Conservation (phyloP, 192 early-diverging fungal genomes). For the Coemansia sp. region DNA sequence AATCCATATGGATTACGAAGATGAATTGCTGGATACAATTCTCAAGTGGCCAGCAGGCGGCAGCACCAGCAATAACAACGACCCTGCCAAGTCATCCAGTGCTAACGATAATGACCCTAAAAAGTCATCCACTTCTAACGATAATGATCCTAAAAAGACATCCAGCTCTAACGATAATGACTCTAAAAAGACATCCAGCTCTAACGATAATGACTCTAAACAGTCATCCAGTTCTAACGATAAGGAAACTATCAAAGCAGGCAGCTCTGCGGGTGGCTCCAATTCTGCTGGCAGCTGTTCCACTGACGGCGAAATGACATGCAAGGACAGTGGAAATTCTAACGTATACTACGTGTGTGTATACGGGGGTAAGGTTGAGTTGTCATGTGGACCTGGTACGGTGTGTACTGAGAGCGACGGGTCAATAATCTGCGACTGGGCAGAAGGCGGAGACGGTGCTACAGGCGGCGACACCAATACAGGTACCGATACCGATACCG, state of each 20-base stretch:
- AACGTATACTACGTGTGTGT: not conserved
- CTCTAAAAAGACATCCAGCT: not conserved
- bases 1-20: slow-evolving; percentile 44
- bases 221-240: not conserved
- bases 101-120: too few species aligned
- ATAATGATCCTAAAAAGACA: too few species aligned
- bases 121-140: too few species aligned
- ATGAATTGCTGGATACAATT: slow-evolving; percentile 56
- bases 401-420: not conserved
- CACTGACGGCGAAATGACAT: not conserved
- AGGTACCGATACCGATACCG: not conserved
- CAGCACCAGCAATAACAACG: too few species aligned
- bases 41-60: not conserved
- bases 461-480: not conserved
- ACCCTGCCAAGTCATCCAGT: too few species aligned
- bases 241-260: not conserved
- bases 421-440: not conserved
- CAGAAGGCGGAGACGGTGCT: not conserved
- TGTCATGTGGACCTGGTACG: not conserved
- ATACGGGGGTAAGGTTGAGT: not conserved
- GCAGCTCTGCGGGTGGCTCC: not conserved
- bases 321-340: not conserved
- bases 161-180: not conserved
- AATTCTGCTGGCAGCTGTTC: not conserved
- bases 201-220: not conserved